Base-by-base conservation (phyloP, 2,329 filamentous ascomycete species). In the Diplodia mutila region DNA sequence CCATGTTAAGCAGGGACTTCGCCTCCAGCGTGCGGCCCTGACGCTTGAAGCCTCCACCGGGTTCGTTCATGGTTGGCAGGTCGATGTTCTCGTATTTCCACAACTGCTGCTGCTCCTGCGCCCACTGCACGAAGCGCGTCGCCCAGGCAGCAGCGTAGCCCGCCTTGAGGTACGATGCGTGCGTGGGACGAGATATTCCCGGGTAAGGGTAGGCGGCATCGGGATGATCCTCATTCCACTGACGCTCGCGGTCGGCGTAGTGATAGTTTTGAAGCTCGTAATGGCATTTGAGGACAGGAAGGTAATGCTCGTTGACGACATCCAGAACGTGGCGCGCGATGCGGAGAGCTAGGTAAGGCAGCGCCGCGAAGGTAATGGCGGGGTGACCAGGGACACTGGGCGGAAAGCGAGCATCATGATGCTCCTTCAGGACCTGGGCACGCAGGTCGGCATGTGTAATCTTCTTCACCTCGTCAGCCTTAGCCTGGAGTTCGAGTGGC, bases 61-160 rank as follows among this genome's bases (percentile, higher is more conserved):
- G 18, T 21, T 25, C n/a, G 11, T 32, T 3, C 12, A 21, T 34
- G 4, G 48, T 34, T 5, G 48, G 29, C 25, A 42, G 14, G 46
- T 67, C 55, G 9, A 34, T 21, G 4, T 67, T 39, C 12, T 61
- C 34, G 42, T 25, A 67, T 21, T 48, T 23, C 42, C 42, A 52
- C 29, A 67, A 12, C 65, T 67, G 53, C n/a, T 42, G 37, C 37
- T 52, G 49, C 67, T 69, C 55, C 23, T 63, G 46, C 4, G 67
- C 64, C 63, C 64, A 69, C 49, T 53, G 53, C 4, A 49, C 25
- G 29, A 67, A 69, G 6, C 55, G 37, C 23, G 32, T 27, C 8
- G 64, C 64, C 67, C 67, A 69, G 21, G 65, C 64, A 1, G 23
- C 48, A 23, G 37, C 37, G 49, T 67, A 61, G 14, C 64, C 67